A percentile compares a stretch with the other conserved stretches of the same genome.
Conservation (phyloP, 257 asterid species). For the Mentha longifolia region DNA sequence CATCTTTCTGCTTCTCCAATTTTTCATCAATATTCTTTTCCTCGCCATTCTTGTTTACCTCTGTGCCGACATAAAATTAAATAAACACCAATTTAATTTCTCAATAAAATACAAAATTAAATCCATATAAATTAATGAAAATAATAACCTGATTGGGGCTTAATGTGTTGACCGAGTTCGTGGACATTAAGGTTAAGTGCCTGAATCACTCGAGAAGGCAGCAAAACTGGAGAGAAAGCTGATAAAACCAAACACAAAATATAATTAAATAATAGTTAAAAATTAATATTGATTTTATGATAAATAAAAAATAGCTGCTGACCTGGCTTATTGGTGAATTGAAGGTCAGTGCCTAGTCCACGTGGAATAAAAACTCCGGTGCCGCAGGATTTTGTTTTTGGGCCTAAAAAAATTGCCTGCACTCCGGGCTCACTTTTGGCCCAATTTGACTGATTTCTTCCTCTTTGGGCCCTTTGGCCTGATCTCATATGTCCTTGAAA, state of each 20-base stretch:
- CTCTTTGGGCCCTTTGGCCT: constrained; percentile 19
- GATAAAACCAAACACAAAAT: background rate
- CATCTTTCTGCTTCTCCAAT: constrained; percentile 28
- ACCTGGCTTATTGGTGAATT: constrained; percentile 51
- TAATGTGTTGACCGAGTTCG: constrained; percentile 46
- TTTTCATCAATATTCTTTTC: constrained; percentile 34
- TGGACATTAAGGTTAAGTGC: constrained; percentile 70
- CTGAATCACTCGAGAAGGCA: constrained; percentile 62
- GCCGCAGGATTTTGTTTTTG: constrained; percentile 44
- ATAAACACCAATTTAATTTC: background rate
- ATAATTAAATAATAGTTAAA: background rate
- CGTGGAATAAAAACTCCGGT: constrained; percentile 78
- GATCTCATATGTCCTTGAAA: constrained; percentile 22
- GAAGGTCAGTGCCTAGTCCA: constrained; percentile 34
- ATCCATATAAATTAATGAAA: no score
- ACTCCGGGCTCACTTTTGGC: constrained; percentile 51
- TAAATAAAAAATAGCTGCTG: background rate
- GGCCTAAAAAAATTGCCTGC: constrained; percentile 67
- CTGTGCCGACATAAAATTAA: constrained; percentile 32
- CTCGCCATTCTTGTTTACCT: constrained; percentile 19
- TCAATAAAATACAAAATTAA: no score
- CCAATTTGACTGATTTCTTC: constrained; percentile 29
- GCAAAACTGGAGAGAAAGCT: constrained; percentile 63
- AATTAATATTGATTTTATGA: no score
- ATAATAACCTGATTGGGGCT: constrained; percentile 45